Evolutionary conservation across 192 early-diverging fungal species (phyloP), one percentile per base, ranked within the genome.

Genomic region (Backusella psychrophila): DNA sequence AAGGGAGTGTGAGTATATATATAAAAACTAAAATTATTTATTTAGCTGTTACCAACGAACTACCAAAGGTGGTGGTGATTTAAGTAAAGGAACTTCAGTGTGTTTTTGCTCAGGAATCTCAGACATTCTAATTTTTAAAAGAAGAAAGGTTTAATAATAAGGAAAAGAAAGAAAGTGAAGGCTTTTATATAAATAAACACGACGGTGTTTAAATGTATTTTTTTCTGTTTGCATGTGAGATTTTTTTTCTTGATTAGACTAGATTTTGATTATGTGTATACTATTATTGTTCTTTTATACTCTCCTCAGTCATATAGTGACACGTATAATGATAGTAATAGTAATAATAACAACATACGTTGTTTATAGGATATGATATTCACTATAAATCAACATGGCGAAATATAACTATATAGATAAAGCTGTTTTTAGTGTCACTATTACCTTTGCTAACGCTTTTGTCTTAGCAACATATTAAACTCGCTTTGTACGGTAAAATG

Each of bases 11-110:
- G 6, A 63, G 46, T 19, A 31, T 59, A 76, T 7, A 29, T 9
- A 21, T 1, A 1, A 41, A 36, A 14, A 26, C 0, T 15, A 26
- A 21, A 69, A 26, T 52, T 31, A 33, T 42, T 46, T 38, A 41
- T 42, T 46, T 38, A 41, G 5, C 5, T 29, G 4, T 71, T 44
- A 73, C 71, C 77, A 73, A n/a, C 71, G 77, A 44, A 41, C 63
- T 21, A 35, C 36, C 8, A 73, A 71, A 71, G 38, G 69, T 12
- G 41, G 69, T 42, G 68, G 68, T 23, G 19, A 2, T 69, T 17
- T 41, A 39, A 23, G 38, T 14, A 36, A 23, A 41, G 34, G 35
- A 23, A 1, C 23, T 19, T 69, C 56, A 4, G 8, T 49, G 19
- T n/a, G 29, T 63, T 63, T 29, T 63, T 29, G 56, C 29, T 63